Evolutionary conservation across 2,329 filamentous ascomycete species (phyloP), one percentile per base, ranked within the genome.

Genomic region (Zymoseptoria brevis): DNA sequence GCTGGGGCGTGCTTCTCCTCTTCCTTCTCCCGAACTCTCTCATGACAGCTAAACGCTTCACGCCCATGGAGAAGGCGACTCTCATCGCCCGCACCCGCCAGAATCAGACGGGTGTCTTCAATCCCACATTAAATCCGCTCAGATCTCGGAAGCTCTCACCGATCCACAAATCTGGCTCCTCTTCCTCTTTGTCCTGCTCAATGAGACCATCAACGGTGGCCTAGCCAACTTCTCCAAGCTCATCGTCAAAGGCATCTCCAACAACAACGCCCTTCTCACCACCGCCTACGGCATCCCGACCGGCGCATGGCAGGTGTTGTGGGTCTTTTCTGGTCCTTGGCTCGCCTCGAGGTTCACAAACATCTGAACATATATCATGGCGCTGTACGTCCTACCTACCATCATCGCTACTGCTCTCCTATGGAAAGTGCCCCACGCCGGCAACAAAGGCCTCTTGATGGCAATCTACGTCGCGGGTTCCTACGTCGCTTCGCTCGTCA

Each of bases 31-130:
- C 85, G 1, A 85, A 89, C 71, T 85, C 81, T 19, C 86, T 86
- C 1, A 88, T 88, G 85, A 80, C 83, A 2, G 85, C 86, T 21
- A 85, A 86, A 69, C 87, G 85, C 71, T 87, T 86, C 69, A 79
- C 75, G 9, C 83, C 87, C 60, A 79, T 83, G 62, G 67, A 71
- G 22, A 70, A 70, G 74, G 78, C 77, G 49, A 76, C 86, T 56
- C 72, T 77, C 64, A 71, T 77, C 24, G 75, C 76, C 52, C 72
- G 75, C 22, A 73, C 76, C 5, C 75, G 75, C 50, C 72, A 72
- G 53, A 77, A 77, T 62, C 75, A 76, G 58, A 77, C 75, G 8
- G 50, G 50, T 26, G 69, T 78, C 22, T 73, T 77, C 62, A 77
- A 76, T 69, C 74, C 71, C 62, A 73, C 73, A 83, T 83, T 73